phyloP scores from a whole-genome alignment of 2,329 filamentous ascomycete genomes.

The Fusarium sp. region DNA sequence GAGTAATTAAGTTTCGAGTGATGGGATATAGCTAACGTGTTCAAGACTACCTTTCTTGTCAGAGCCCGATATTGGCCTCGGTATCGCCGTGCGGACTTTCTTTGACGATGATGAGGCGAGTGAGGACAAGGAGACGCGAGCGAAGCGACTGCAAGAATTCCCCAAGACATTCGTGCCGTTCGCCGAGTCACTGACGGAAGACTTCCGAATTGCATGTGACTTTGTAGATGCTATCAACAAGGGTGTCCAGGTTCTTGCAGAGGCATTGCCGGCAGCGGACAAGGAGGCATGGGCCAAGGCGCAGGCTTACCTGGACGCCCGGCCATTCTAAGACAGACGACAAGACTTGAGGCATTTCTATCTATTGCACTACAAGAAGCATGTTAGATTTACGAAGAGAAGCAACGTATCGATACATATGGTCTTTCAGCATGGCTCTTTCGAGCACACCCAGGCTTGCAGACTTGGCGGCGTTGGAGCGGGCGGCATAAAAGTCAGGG shows the following conservation, averaged over 20 bases:
- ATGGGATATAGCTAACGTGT: slow-evolving; percentile 26
- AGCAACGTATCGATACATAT: slow-evolving; percentile 17
- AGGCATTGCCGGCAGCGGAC: slow-evolving; percentile 60
- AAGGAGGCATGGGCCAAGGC: slow-evolving; percentile 68
- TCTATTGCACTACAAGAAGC: background rate
- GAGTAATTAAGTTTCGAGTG: slow-evolving; percentile 45
- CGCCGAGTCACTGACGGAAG: slow-evolving; percentile 68
- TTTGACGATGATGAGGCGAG: slow-evolving; percentile 76
- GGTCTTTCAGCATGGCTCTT: slow-evolving; percentile 36
- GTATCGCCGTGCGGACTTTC: slow-evolving; percentile 84
- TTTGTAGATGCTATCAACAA: slow-evolving; percentile 70
- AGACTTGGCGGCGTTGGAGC: slow-evolving; percentile 45
- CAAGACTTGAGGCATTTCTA: slow-evolving; percentile 21
- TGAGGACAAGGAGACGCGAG: slow-evolving; percentile 63
- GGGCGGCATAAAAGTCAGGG: slow-evolving; percentile 38
- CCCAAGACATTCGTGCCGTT: slow-evolving; percentile 67
- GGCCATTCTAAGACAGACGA: slow-evolving; percentile 51
- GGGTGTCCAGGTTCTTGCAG: slow-evolving; percentile 66
- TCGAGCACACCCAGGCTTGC: slow-evolving; percentile 38
- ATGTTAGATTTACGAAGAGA: slow-evolving; percentile 19
- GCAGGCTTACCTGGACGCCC: slow-evolving; percentile 62
- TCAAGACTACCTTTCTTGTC: slow-evolving; percentile 73
- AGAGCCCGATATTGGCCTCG: slow-evolving; percentile 80
- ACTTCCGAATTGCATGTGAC: slow-evolving; percentile 67
- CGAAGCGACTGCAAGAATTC: slow-evolving; percentile 62